Percentiles rank a stretch among this genome's conserved stretches.
These are phyloP conservation scores for Tetrahymena elliotti DNA, from an alignment of 73 alveolate species.

Conservation along the genomic window DNA sequence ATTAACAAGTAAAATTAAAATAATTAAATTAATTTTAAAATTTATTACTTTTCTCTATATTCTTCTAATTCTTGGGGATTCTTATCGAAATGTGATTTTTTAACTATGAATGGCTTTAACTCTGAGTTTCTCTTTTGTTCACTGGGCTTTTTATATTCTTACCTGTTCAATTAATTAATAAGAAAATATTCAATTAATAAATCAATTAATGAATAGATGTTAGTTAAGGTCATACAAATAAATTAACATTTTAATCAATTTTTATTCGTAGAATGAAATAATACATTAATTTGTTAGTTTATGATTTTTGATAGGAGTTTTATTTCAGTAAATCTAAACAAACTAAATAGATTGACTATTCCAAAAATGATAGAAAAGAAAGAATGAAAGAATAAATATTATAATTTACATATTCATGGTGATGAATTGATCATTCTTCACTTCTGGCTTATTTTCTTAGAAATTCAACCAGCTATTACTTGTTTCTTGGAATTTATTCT, in stretches of 20 bases:
- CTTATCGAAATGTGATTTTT: constrained; percentile 19
- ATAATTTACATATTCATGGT: background rate
- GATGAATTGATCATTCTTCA: background rate
- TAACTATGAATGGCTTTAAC: constrained; percentile 19
- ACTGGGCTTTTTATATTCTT: constrained; percentile 25
- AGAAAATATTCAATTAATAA: no score
- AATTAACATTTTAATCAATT: no score
- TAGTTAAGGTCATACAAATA: no score
- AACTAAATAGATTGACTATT: no score
- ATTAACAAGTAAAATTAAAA: background rate
- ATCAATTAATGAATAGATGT: background rate
- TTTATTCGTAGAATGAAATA: no score
- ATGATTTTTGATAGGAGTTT: constrained; percentile 3
- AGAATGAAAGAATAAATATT: background rate
- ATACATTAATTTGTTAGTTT: background rate
- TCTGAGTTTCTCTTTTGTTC: constrained; percentile 13
- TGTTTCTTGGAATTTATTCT: constrained; percentile 15
- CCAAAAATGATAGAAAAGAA: no score
- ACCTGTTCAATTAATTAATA: background rate
- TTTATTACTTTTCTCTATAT: constrained; percentile 15
- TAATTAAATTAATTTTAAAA: background rate
- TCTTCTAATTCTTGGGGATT: constrained; percentile 22
- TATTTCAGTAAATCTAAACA: background rate
- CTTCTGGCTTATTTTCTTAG: constrained; percentile 5
- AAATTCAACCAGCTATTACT: constrained; percentile 27